These are phyloP conservation scores for Lagerstroemia speciosa DNA, from an alignment of 345 rosid species.

Conservation along the genomic window DNA sequence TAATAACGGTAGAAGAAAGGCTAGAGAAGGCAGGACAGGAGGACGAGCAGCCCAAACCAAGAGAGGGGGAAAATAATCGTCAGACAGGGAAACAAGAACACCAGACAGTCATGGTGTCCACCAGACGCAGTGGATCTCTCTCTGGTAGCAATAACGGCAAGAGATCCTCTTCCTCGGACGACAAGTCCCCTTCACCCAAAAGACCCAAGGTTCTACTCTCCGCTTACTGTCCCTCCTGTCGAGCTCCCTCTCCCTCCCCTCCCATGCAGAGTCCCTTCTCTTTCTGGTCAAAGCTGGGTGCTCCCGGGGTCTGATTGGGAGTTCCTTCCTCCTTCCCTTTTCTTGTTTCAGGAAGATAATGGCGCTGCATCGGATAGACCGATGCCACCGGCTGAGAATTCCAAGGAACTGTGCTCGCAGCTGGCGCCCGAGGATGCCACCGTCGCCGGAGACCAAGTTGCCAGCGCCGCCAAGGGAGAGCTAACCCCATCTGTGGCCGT, in stretches of 20 bases:
- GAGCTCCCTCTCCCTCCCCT: too few relatives aligned
- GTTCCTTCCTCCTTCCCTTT: slow-evolving; percentile 11
- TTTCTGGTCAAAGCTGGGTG: not conserved
- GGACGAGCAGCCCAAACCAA: too few relatives aligned
- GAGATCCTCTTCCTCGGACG: slow-evolving; percentile 56
- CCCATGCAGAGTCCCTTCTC: not conserved
- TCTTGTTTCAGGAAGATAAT: slow-evolving; percentile 42
- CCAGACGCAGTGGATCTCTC: slow-evolving; percentile 76
- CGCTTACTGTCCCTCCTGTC: not conserved
- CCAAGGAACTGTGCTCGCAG: slow-evolving; percentile 49
- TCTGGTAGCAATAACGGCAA: slow-evolving; percentile 53
- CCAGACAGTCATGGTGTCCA: slow-evolving; percentile 72
- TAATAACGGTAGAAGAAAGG: too few relatives aligned
- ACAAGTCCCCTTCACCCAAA: slow-evolving; percentile 61
- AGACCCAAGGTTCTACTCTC: slow-evolving; percentile 44
- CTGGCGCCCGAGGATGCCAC: slow-evolving; percentile 37
- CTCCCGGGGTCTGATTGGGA: slow-evolving; percentile 10
- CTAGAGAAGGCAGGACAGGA: not conserved
- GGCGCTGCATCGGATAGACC: slow-evolving; percentile 41
- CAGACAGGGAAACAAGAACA: too few relatives aligned
- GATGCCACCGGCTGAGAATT: slow-evolving; percentile 36
- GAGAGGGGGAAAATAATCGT: slow-evolving; percentile 3
- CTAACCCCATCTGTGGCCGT: slow-evolving; percentile 34
- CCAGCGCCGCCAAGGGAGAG: slow-evolving; percentile 40
- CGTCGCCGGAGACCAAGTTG: slow-evolving; percentile 29